These are phyloP conservation scores for Apium graveolens DNA, from an alignment of 129 eudicot species.

Conservation along the genomic window DNA sequence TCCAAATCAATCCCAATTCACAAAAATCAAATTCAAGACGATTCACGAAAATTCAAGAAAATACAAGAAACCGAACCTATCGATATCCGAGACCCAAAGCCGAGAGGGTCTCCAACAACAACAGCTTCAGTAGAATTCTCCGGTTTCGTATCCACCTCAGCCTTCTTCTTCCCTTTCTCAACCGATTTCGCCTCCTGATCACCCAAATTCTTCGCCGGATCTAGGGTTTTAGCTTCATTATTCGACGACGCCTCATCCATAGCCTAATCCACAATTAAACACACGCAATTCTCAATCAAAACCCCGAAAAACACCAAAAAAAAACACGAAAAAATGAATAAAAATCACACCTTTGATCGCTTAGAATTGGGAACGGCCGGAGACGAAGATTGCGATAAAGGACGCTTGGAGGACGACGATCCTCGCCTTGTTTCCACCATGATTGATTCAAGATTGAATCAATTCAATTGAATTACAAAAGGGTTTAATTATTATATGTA, in stretches of 20 bases:
- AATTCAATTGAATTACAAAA: background rate
- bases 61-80: conserved; percentile 24
- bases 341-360: conserved; percentile 55
- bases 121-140: conserved; percentile 46
- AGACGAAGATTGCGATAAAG: conserved; percentile 46
- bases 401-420: conserved; percentile 71
- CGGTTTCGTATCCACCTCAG: conserved; percentile 28
- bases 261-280: conserved; percentile 34
- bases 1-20: conserved; percentile 1
- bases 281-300: background rate
- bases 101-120: conserved; percentile 45
- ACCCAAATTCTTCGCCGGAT: conserved; percentile 38
- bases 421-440: conserved; percentile 87
- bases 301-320: background rate
- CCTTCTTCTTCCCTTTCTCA: conserved; percentile 40
- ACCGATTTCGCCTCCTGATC: conserved; percentile 43
- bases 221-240: conserved; percentile 23
- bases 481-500: background rate
- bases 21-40: conserved; percentile 13
- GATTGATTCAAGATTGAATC: conserved; percentile 14
- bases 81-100: conserved; percentile 34
- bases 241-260: conserved; percentile 53
- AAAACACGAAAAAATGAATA: background rate
- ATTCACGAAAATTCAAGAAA: conserved; percentile 14
- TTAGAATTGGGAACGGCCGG: conserved; percentile 47